phyloP scores from a whole-genome alignment of 371 early-diverging fungal genomes.

The Mortierella sp. region DNA sequence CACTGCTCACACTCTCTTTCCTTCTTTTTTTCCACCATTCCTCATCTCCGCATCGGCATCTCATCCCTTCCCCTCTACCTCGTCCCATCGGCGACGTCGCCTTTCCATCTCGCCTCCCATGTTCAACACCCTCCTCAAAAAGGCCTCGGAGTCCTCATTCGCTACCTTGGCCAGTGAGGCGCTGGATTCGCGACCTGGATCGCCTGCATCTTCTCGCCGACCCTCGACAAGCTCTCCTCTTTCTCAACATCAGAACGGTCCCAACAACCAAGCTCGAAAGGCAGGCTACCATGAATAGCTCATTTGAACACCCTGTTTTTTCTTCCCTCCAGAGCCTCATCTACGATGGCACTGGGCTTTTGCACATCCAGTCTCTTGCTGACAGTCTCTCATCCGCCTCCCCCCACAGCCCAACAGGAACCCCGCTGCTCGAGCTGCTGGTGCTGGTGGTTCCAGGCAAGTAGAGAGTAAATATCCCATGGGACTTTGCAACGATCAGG shows the following conservation, averaged over 20 bases:
- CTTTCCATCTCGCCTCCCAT: slow-evolving; percentile 8
- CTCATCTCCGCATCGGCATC: background rate
- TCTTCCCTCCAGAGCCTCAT: too few relatives aligned
- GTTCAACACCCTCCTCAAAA: slow-evolving; percentile 53
- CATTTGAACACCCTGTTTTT: too few relatives aligned
- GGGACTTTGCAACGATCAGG: too few relatives aligned
- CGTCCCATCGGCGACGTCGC: background rate
- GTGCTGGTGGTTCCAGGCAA: too few relatives aligned
- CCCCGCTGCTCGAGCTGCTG: too few relatives aligned
- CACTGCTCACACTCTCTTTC: too few relatives aligned
- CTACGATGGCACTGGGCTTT: too few relatives aligned
- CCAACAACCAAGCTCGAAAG: slow-evolving; percentile 32
- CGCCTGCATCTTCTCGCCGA: slow-evolving; percentile 31
- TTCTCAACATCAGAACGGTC: slow-evolving; percentile 16
- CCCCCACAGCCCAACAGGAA: too few relatives aligned
- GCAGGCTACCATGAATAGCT: slow-evolving; percentile 9
- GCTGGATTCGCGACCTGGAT: slow-evolving; percentile 44
- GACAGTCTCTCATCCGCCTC: too few relatives aligned
- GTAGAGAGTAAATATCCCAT: too few relatives aligned
- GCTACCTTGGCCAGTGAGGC: slow-evolving; percentile 50
- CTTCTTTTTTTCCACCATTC: background rate
- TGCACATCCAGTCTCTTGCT: too few relatives aligned
- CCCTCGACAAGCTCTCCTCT: slow-evolving; percentile 26
- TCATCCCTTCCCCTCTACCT: too few relatives aligned
- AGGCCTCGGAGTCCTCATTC: slow-evolving; percentile 50